Percentiles rank a stretch among this genome's conserved stretches.
Conservation (phyloP, 371 early-diverging fungal genomes). For the Circinella umbellata region DNA sequence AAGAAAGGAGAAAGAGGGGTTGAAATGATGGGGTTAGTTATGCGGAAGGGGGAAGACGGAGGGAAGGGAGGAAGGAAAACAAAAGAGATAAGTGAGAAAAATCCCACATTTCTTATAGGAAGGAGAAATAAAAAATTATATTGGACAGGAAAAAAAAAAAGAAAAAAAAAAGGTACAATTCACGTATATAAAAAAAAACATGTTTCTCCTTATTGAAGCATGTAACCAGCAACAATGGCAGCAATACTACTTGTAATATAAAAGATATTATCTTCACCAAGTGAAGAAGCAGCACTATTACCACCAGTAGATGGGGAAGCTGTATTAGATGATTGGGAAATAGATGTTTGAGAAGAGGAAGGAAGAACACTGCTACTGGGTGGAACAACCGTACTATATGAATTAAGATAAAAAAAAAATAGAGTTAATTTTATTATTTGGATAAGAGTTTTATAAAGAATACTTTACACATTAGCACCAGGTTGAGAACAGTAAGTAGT, state of each 20-base stretch:
- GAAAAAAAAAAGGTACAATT: no score
- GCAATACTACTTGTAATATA: not conserved
- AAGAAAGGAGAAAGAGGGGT: no score
- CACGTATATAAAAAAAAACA: not conserved
- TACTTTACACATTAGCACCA: conserved; percentile 31
- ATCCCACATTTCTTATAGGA: no score
- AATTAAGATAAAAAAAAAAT: not conserved
- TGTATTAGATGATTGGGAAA: not conserved
- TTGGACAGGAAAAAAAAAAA: not conserved
- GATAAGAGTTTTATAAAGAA: not conserved
- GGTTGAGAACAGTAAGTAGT: conserved; percentile 46
- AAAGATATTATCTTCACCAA: not conserved
- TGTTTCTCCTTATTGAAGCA: conserved; percentile 5
- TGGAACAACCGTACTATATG: not conserved
- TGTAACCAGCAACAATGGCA: not conserved
- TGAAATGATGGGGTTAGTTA: no score
- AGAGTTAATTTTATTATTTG: not conserved
- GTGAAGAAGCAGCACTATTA: not conserved
- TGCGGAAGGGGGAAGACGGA: not conserved
- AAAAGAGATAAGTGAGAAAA: no score
- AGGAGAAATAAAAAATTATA: not conserved
- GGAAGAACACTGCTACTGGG: not conserved
- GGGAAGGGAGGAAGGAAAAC: not conserved
- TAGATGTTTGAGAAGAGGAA: not conserved
- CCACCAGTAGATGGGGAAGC: not conserved